These are phyloP conservation scores for Arthrinium phaeospermum DNA, from an alignment of 2,329 filamentous ascomycete species.

Conservation along the genomic window DNA sequence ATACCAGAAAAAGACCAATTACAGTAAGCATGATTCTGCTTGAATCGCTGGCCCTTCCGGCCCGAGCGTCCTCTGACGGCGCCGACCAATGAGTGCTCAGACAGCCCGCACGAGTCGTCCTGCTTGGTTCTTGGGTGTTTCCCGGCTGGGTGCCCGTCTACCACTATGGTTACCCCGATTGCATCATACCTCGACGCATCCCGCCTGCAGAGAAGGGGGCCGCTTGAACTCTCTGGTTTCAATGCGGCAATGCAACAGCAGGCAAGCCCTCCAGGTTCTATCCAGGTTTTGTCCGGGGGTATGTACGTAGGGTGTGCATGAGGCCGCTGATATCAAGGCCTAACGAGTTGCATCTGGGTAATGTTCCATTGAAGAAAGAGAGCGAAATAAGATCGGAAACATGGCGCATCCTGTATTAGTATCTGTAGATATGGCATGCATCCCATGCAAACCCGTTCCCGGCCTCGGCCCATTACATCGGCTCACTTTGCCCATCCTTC, in stretches of 20 bases:
- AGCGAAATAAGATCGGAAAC: background rate
- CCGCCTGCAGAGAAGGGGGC: background rate
- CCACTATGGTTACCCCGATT: background rate
- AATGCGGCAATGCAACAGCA: background rate
- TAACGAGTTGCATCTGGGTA: background rate
- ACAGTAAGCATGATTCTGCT: background rate
- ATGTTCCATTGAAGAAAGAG: background rate
- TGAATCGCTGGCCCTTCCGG: constrained; percentile 1
- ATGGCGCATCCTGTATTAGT: background rate
- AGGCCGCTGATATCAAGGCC: background rate
- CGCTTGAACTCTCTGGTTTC: background rate
- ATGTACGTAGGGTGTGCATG: background rate
- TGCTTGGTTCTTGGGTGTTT: background rate
- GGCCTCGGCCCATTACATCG: background rate
- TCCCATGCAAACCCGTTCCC: background rate
- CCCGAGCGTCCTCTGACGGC: constrained; percentile 5
- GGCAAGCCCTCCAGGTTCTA: background rate
- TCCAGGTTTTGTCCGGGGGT: background rate
- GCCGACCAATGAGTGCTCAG: background rate
- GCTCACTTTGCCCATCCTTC: constrained; percentile 6
- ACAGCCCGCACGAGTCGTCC: background rate
- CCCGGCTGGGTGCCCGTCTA: background rate
- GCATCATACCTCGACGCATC: background rate
- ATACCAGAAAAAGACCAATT: background rate
- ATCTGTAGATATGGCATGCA: background rate